phyloP scores from a whole-genome alignment of 257 asterid genomes.

The Nicotiana attenuata region DNA sequence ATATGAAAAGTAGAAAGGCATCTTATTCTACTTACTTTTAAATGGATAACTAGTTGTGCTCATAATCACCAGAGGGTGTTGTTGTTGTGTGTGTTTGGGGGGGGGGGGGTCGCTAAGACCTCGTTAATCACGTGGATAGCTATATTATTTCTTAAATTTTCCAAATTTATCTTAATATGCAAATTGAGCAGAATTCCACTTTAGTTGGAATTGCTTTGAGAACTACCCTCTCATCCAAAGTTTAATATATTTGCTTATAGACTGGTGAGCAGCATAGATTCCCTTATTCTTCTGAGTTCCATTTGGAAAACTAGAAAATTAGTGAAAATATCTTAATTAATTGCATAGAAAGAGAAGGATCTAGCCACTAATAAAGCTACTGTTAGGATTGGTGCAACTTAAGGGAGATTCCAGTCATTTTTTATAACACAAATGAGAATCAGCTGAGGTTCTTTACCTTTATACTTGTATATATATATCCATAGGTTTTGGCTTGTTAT shows the following conservation, averaged over 20 bases:
- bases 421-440: not conserved
- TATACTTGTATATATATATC: not conserved
- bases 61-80: not conserved
- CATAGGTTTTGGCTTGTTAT: not conserved
- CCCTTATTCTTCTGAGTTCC: constrained; percentile 3
- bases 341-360: not conserved
- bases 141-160: too few relatives aligned
- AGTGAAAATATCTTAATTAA: not conserved
- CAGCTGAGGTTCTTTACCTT: not conserved
- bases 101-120: not conserved
- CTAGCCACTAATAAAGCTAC: not conserved
- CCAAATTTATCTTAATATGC: too few relatives aligned
- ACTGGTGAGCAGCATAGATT: not conserved
- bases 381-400: not conserved
- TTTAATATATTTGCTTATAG: not conserved
- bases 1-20: not conserved
- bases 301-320: not conserved
- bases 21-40: not conserved
- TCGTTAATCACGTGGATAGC: not conserved
- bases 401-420: not conserved
- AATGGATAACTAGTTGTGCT: not conserved
- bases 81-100: too few relatives aligned
- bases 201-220: not conserved
- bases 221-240: not conserved
- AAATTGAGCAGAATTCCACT: not conserved